Base-by-base conservation (phyloP, 306 rosid genomes). In the Citrullus amarus region DNA sequence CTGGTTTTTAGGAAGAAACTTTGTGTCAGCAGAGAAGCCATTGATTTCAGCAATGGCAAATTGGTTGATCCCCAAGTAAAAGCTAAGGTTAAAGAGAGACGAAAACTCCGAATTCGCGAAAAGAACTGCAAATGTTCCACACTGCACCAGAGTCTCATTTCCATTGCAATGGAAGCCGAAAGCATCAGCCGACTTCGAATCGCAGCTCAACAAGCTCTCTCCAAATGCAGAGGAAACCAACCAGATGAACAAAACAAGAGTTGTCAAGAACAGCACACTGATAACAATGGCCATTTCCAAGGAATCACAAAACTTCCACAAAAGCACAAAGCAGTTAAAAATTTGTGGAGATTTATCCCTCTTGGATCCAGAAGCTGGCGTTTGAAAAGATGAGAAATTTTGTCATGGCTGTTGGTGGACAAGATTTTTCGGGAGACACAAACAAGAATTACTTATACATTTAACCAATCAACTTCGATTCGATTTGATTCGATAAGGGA, bases 51-150 rank as follows among this genome's bases (percentile, higher is more conserved):
- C 91, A 78, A 90, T 65, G 25, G 75, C 78, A 62, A 84, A 79
- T 8, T 77, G 87, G 57, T 80, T 86, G 66, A 95, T 78, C 78
- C 92, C 97, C 86, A 95, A 84, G 88, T 84, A 91, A 61, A 75
- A 79, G 81, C 92, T 91, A 39, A 95, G 85, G 78, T 95, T 95
- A 81, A 78, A 86, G 41, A 92, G 92, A 36, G 96, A 92, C 1
- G 97, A 89, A 80, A 82, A 91, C 78, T 84, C 81, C 55, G 92
- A 79, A 80, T 91, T 92, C 1, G 97, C 76, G 61, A 86, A 83
- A 70, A 95, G 83, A 66, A 91, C 85, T 67, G 92, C 91, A 79
- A 86, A 91, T 25, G 98, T 91, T 48, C 38, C 81, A 74, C 98
- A 95, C 70, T 83, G 86, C 76, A 76, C 68, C 12, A 79, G 81